Base-by-base conservation (phyloP, 2,329 filamentous ascomycete genomes). In the Ophiocordyceps sinensis region DNA sequence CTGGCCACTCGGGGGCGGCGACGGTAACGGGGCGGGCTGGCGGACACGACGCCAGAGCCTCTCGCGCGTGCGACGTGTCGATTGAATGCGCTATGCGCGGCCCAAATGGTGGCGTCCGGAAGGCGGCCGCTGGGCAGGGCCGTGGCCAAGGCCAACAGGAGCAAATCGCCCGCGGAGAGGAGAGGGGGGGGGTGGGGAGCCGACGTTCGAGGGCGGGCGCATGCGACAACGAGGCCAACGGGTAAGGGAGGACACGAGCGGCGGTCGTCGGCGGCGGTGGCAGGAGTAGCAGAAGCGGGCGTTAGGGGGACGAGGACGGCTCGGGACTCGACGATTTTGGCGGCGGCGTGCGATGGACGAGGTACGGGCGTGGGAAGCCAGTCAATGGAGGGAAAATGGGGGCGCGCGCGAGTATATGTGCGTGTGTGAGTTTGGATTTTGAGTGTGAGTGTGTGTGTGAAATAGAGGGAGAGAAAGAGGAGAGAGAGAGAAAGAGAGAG, bases 81-180 rank as follows among this genome's bases (percentile, higher is more conserved):
- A 17, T 35, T 28, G 35, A 17, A 28, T 41, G 40, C 40, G 35
- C 17, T 31, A 21, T 37, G 34, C 35, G 40, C 35, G 40, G 40
- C 39, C 28, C 28, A 17, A 35, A 26, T 31, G 36, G 40, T 41
- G 40, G 40, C 40, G 40, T 31, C n/a, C 32, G 32, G 32, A 35
- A 17, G 19, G 39, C 28, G 40, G 40, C 40, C 28, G 40, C 31
- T 40, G 30, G 28, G 26, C 34, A 37, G 39, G 26, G 14, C 32
- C 13, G 28, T 13, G 39, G 39, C 39, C 19, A 28, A 36, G 12
- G 23, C 21, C 36, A 28, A 28, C 14, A 14, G 36, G 23, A 12
- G 21, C 21, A 28, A 11, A 28, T 28, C 23, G 23, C 6, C 23
- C 6, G 23, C 23, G 6, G 19, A 19, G 19, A 19, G 6, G 19